These are phyloP conservation scores for Monosporozyma servazzii DNA, from an alignment of 805 yeast species.

Conservation along the genomic window DNA sequence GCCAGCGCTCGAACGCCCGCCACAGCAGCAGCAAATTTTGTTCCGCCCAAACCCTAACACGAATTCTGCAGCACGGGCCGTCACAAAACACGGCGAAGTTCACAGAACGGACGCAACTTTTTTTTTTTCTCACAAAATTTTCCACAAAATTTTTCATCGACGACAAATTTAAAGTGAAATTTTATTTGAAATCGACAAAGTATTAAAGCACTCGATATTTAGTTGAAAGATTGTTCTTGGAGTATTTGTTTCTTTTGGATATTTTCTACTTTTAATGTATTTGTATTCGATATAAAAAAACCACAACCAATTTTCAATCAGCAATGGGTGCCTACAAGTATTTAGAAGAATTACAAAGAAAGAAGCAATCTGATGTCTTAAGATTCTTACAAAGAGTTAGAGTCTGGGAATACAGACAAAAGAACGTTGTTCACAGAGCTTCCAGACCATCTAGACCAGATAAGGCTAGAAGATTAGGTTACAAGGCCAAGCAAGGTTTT, in stretches of 20 bases:
- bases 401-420: slow-evolving; percentile 99
- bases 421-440: slow-evolving; percentile 97
- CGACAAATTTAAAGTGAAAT: neutral
- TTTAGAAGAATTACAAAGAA: slow-evolving; percentile 98
- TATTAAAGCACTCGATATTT: neutral
- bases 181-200: neutral
- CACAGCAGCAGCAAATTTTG: no score
- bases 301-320: slow-evolving; percentile 8
- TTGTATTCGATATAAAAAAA: no score
- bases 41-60: neutral
- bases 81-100: neutral
- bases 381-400: slow-evolving; percentile 99
- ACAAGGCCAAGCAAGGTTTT: slow-evolving; percentile 99
- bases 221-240: neutral
- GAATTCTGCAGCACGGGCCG: neutral
- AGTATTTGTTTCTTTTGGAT: neutral
- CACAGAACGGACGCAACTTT: neutral
- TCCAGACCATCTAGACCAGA: slow-evolving; percentile 98
- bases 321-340: slow-evolving; percentile 99
- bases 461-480: slow-evolving; percentile 99
- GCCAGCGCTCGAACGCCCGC: neutral
- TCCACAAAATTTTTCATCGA: neutral
- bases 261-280: no score
- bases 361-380: slow-evolving; percentile 99
- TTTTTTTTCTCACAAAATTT: neutral